Percentiles rank a stretch among this genome's conserved stretches.
Evolutionary conservation across 305 asterid species (phyloP).

Genomic region (Plantago coronopus): DNA sequence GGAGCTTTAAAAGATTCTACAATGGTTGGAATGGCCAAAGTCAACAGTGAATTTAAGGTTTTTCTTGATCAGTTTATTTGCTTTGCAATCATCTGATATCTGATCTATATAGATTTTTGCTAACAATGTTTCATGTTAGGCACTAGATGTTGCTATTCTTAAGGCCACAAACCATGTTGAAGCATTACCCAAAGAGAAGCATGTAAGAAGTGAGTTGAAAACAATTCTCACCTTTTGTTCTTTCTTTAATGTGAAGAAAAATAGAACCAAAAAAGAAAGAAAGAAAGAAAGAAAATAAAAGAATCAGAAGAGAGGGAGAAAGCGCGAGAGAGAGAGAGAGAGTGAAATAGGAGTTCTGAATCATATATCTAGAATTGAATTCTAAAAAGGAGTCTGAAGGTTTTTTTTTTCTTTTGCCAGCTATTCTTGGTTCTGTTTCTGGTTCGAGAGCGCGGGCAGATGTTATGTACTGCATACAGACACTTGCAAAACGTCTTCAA

Average conservation of each 20-base stretch:
- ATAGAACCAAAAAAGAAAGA: too few species aligned
- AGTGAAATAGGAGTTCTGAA: constrained; percentile 9
- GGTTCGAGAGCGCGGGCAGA: constrained; percentile 75
- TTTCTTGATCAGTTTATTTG: constrained; percentile 11
- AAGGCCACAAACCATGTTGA: constrained; percentile 84
- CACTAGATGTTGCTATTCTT: constrained; percentile 56
- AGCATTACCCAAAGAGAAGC: constrained; percentile 75
- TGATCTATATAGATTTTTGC: constrained; percentile 11
- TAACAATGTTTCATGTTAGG: constrained; percentile 37
- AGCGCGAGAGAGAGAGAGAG: not conserved
- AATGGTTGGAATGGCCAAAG: constrained; percentile 69
- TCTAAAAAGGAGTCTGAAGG: not conserved
- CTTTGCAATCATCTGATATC: constrained; percentile 8
- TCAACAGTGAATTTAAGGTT: constrained; percentile 79
- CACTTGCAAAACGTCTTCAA: constrained; percentile 62
- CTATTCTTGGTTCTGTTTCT: constrained; percentile 57
- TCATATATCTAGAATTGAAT: constrained; percentile 10
- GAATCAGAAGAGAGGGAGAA: too few species aligned
- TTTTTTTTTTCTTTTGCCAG: constrained; percentile 33
- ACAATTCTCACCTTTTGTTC: constrained; percentile 1
- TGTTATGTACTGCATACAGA: constrained; percentile 65
- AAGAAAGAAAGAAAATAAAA: too few species aligned
- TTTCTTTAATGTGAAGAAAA: not conserved
- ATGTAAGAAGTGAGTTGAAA: constrained; percentile 56
- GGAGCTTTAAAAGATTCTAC: constrained; percentile 73